Base-by-base conservation (phyloP, 768 basidiomycete genomes). In the Agaricus subrufescens region DNA sequence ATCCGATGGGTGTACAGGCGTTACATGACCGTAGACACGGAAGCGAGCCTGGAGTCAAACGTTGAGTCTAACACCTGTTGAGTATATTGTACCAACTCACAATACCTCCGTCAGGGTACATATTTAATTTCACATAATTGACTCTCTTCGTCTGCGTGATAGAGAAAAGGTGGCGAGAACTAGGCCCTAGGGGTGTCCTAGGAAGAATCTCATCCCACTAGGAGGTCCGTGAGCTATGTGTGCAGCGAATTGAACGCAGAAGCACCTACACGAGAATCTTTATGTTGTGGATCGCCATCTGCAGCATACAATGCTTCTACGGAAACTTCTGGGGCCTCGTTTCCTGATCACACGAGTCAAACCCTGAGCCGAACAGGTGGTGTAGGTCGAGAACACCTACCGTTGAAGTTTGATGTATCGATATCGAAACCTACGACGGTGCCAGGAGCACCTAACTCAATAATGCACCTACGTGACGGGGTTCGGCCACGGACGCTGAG, bases 91-190 rank as follows among this genome's bases (percentile, higher is more conserved):
- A 19, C 11, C 34, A 43, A 75, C 87, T 73, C 66, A 94, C 94
- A 66, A 98, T 94, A 2, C 97, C 97, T 40, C 97, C 97, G 64
- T 99, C 97, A 2, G 97, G 97, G 71, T 94, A 93, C 83, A 96
- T 94, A 62, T 88, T 86, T 25, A 99, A 83, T 70, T 91, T 97
- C 57, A 99, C 85, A 69, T 88, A 89, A 59, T 87, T 95, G 55
- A 80, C 77, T 11, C 70, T 65, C 2, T 67, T 54, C 0, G 82
- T 81, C 11, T 75, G 66, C 14, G 83, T 66, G 42, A 94, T 77
- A 57, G 81, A 81, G 79, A 98, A 98, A 34, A 98, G 77, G 68
- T 99, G 97, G 52, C 87, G 80, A n/a, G 88, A 86, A 59, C 80
- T 84, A 7, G 97, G 96, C 2, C 91, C 90, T 27, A 98, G 77